A percentile compares a stretch with the other conserved stretches of the same genome.
Conservation (phyloP, 257 asterid genomes). For the Solanum piurae region DNA sequence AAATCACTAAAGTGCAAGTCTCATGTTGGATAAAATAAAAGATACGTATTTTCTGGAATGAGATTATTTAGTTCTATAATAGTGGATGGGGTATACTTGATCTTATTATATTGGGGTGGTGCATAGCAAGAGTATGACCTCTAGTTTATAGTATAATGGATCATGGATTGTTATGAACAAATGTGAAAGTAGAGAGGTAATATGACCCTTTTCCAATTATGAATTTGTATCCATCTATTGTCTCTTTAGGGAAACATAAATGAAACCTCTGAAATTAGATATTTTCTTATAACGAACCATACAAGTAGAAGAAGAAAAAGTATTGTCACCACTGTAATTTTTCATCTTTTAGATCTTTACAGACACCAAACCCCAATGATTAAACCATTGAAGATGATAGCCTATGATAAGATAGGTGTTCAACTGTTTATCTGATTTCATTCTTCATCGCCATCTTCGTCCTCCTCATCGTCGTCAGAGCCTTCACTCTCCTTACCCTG, state of each 20-base stretch:
- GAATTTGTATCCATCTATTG: neutral
- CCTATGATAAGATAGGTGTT: neutral
- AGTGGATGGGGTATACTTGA: neutral
- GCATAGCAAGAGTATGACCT: neutral
- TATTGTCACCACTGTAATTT: neutral
- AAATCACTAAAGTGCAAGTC: neutral
- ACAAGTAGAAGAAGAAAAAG: neutral
- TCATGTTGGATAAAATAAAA: neutral
- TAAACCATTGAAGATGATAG: neutral
- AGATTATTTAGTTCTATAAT: neutral
- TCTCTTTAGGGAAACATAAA: neutral
- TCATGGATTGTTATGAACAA: neutral
- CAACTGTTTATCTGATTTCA: constrained; percentile 7
- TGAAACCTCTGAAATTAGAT: neutral
- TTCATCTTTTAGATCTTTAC: constrained; percentile 8
- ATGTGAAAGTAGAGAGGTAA: neutral
- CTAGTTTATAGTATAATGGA: neutral
- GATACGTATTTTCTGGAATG: neutral
- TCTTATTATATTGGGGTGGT: neutral
- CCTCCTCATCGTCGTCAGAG: constrained; percentile 41
- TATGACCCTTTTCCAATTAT: neutral
- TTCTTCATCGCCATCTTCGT: constrained; percentile 33
- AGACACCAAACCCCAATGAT: neutral
- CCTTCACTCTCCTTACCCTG: constrained; percentile 55
- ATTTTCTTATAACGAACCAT: neutral